phyloP scores from a whole-genome alignment of 2,329 filamentous ascomycete genomes.

The Fusarium fujikuroi region DNA sequence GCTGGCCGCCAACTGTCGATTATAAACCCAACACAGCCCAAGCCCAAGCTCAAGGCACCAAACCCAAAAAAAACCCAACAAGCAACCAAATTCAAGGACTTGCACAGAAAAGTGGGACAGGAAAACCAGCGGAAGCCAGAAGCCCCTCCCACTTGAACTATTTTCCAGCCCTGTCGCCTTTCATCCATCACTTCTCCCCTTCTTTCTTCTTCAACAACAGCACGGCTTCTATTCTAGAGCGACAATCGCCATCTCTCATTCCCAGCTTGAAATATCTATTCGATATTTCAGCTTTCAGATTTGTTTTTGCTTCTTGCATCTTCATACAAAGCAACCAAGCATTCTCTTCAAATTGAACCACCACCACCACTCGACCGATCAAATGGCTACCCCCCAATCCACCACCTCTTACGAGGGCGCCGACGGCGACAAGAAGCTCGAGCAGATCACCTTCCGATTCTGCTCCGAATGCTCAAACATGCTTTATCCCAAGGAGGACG shows the following conservation, averaged over 20 bases:
- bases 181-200: slow-evolving; percentile 17
- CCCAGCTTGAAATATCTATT: slow-evolving; percentile 22
- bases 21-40: slow-evolving; percentile 7
- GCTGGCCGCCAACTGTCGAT: not conserved
- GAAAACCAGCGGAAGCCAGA: slow-evolving; percentile 9
- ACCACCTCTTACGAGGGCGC: slow-evolving; percentile 56
- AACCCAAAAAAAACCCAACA: slow-evolving; percentile 9
- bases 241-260: slow-evolving; percentile 4
- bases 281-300: slow-evolving; percentile 16
- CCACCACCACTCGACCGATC: slow-evolving; percentile 25
- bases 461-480: slow-evolving; percentile 99
- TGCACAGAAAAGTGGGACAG: slow-evolving; percentile 30
- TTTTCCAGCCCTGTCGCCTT: slow-evolving; percentile 24
- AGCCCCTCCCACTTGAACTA: slow-evolving; percentile 30
- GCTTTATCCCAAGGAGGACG: slow-evolving; percentile 96
- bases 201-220: slow-evolving; percentile 22
- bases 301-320: slow-evolving; percentile 11
- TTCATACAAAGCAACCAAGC: slow-evolving; percentile 5
- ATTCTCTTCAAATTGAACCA: slow-evolving; percentile 10
- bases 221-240: slow-evolving; percentile 17
- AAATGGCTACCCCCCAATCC: slow-evolving; percentile 69
- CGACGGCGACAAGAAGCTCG: slow-evolving; percentile 62
- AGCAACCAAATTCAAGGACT: slow-evolving; percentile 21
- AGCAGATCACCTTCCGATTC: slow-evolving; percentile 96
- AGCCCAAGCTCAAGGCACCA: slow-evolving; percentile 3